Conservation (phyloP, 2,329 filamentous ascomycete species). For the Sporothrix schenckii region DNA sequence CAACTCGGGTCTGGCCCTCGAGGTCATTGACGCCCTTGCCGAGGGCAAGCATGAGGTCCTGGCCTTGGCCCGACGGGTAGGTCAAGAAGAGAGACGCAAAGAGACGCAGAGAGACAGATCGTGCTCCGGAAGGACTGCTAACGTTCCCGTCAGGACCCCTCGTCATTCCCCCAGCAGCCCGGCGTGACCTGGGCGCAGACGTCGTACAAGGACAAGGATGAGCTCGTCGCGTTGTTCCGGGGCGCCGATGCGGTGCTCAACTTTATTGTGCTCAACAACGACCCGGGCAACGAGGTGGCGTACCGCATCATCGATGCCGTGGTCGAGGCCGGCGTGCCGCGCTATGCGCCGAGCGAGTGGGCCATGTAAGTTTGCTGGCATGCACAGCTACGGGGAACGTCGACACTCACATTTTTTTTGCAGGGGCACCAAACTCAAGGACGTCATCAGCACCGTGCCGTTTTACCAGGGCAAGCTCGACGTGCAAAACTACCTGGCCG, state of each 20-base stretch:
- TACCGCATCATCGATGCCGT: conserved; percentile 60
- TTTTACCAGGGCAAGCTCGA: conserved; percentile 57
- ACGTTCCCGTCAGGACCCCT: conserved; percentile 7
- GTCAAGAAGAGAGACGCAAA: too few relatives aligned
- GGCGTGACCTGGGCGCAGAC: conserved; percentile 29
- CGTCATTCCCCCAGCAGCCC: conserved; percentile 19
- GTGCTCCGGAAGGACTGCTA: not conserved
- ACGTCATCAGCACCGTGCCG: conserved; percentile 44
- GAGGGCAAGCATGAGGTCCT: conserved; percentile 29
- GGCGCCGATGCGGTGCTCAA: conserved; percentile 30
- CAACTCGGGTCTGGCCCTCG: conserved; percentile 29
- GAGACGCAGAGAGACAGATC: too few relatives aligned
- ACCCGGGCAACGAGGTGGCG: conserved; percentile 22
- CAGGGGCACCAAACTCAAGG: conserved; percentile 26
- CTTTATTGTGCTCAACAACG: conserved; percentile 30
- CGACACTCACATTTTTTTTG: not conserved
- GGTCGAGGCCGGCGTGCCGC: conserved; percentile 60
- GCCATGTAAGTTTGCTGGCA: conserved; percentile 42
- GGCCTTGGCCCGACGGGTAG: conserved; percentile 18
- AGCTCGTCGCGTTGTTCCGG: conserved; percentile 27
- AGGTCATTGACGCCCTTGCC: conserved; percentile 29
- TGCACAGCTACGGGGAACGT: not conserved
- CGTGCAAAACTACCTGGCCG: conserved; percentile 53
- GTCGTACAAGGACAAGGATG: conserved; percentile 29
- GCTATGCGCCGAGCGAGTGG: conserved; percentile 66